These are phyloP conservation scores for Sicyos baderoa DNA, from an alignment of 306 rosid genomes.

Conservation along the genomic window DNA sequence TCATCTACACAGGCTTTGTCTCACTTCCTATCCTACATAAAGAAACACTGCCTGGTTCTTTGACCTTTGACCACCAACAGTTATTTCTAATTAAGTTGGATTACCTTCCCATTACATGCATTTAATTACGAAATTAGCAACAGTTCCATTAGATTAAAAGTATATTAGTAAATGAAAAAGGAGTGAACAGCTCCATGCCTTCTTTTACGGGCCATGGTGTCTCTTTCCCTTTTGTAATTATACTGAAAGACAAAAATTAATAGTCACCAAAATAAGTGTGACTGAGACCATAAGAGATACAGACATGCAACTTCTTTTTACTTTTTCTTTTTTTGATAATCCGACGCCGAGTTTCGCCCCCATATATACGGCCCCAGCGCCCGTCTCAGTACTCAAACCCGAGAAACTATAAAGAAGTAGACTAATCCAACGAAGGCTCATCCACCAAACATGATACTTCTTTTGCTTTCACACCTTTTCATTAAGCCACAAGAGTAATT, in stretches of 20 bases:
- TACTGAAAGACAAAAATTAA: conserved; percentile 10
- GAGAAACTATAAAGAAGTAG: no score
- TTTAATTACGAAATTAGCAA: conserved; percentile 11
- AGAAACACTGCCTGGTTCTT: conserved; percentile 1
- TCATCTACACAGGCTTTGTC: conserved; percentile 3
- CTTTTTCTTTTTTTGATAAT: background rate
- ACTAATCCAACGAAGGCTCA: no score
- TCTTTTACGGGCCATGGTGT: conserved; percentile 18
- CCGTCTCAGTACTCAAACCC: no score
- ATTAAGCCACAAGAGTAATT: conserved; percentile 3
- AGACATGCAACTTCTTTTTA: background rate
- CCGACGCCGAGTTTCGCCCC: no score
- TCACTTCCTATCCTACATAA: conserved; percentile 1
- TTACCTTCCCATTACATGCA: background rate
- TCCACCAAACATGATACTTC: background rate
- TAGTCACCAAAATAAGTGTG: conserved; percentile 3
- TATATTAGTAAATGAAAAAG: background rate
- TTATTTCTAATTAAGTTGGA: background rate
- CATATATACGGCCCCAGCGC: no score
- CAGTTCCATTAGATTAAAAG: background rate
- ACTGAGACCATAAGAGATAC: conserved; percentile 11
- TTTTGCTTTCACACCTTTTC: conserved; percentile 22
- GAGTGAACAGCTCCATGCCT: background rate
- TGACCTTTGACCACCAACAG: conserved; percentile 22
- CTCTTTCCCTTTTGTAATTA: conserved; percentile 12